Percentiles rank a stretch among this genome's conserved stretches.
Conservation (phyloP, 139 green algal species). For the Gonium pectorale region DNA sequence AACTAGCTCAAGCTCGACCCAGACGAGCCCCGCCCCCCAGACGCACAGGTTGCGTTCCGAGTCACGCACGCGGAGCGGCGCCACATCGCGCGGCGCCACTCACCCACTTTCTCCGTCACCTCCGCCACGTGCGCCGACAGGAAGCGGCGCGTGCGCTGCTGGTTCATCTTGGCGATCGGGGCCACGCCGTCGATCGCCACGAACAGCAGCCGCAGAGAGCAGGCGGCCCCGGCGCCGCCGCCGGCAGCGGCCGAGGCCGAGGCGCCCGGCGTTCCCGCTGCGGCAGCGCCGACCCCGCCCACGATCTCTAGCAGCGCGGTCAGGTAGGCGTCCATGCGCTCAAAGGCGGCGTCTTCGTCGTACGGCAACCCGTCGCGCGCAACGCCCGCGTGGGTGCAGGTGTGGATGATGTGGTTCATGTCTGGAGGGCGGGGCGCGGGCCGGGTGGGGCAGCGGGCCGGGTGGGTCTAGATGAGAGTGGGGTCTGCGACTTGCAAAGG, state of each 20-base stretch:
- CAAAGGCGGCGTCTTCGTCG: conserved; percentile 8
- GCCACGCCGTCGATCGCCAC: conserved; percentile 84
- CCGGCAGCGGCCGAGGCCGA: neutral
- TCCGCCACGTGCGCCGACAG: conserved; percentile 80
- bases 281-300: neutral
- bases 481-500: no score
- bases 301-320: conserved; percentile 80
- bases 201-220: conserved; percentile 54
- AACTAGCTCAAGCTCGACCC: no score
- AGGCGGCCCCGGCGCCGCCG: no score
- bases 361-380: conserved; percentile 11
- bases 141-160: conserved; percentile 91
- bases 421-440: conserved; percentile 37
- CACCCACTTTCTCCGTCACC: conserved; percentile 72
- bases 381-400: conserved; percentile 53
- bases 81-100: no score
- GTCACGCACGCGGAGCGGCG: no score
- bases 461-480: no score
- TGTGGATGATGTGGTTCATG: conserved; percentile 94
- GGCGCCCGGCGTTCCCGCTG: neutral
- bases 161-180: conserved; percentile 92
- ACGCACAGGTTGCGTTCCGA: no score
- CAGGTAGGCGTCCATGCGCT: conserved; percentile 83
- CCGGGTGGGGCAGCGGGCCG: no score
- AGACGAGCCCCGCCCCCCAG: no score